Base-by-base conservation (phyloP, 2,329 filamentous ascomycete genomes). In the Fusarium phyllophilum region DNA sequence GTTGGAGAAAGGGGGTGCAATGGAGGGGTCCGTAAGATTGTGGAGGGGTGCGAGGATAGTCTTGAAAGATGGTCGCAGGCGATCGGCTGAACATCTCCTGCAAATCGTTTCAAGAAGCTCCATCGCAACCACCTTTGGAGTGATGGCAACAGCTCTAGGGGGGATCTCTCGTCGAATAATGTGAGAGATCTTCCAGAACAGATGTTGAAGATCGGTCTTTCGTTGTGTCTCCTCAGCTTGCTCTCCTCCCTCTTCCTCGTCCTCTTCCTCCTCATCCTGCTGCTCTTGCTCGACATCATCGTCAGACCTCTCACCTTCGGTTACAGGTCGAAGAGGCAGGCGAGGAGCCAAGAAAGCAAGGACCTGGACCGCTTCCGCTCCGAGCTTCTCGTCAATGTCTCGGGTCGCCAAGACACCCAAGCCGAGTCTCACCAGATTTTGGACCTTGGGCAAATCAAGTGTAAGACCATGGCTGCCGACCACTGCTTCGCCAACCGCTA, bases 1-100 rank as follows among this genome's bases (percentile, higher is more conserved):
- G 11, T 89, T 89, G 31, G 92, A 93, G 73, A 90, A 91, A 0
- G 94, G 93, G 20, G 89, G 84, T 0, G 92, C 89, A 56, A 96
- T 94, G 4, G 89, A 89, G 4, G 92, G 87, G 80, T 98, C 95
- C 0, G 95, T 97, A 42, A 99, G 85, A 79, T 96, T 94, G 79
- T 96, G 92, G 11, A 98, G 88, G 0, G 89, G 88, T 18, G 85
- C 83, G 45, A 91, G 84, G 38, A 90, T 83, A 2, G 85, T 86
- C 73, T 91, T 89, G 24, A 97, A 85, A 2, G 91, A 92, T 0
- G 90, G 87, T 3, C 85, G 80, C 14, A 96, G 86, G 7, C 89
- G 85, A 6, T 87, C 83, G 2, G 84, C 79, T 1, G 91, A 85
- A 5, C 94, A 85, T 46, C 90, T 89, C 59, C 87, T 88, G 74